Conservation (phyloP, 1,284 basidiomycete species). For the Sanghuangporus weigelae region DNA sequence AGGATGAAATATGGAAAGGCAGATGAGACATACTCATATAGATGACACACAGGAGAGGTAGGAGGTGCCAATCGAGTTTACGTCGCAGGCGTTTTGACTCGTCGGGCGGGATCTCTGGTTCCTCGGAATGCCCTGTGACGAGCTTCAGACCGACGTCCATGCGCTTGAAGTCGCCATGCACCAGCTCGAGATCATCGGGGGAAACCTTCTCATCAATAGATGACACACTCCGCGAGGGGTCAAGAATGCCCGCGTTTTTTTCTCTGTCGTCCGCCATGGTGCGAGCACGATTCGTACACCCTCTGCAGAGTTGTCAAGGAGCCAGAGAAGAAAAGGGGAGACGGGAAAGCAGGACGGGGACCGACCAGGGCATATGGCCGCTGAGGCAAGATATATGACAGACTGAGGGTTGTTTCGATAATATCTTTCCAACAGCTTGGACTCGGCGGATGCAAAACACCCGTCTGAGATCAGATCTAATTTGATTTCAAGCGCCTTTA, state of each 20-base stretch:
- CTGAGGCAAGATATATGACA: background rate
- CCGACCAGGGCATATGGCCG: background rate
- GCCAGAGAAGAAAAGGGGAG: background rate
- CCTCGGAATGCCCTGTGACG: constrained; percentile 21
- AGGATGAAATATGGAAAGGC: background rate
- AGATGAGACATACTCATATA: constrained; percentile 23
- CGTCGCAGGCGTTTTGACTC: constrained; percentile 19
- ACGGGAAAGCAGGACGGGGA: background rate
- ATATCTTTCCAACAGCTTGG: background rate
- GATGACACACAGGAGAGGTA: constrained; percentile 26
- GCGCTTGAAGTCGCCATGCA: constrained; percentile 10
- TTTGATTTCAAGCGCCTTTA: background rate
- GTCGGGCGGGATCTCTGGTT: constrained; percentile 19
- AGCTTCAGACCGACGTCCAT: constrained; percentile 24
- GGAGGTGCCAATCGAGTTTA: constrained; percentile 25
- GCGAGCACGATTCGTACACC: background rate
- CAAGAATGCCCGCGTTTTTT: background rate
- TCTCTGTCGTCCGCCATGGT: constrained; percentile 5
- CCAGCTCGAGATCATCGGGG: background rate
- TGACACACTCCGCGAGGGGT: constrained; percentile 5
- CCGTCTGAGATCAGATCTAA: background rate
- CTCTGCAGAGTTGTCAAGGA: background rate
- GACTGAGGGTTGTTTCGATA: background rate
- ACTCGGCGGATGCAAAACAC: background rate
- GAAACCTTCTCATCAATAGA: constrained; percentile 13